phyloP scores from a whole-genome alignment of 139 green algal genomes.

The Chlamydomonas incerta region DNA sequence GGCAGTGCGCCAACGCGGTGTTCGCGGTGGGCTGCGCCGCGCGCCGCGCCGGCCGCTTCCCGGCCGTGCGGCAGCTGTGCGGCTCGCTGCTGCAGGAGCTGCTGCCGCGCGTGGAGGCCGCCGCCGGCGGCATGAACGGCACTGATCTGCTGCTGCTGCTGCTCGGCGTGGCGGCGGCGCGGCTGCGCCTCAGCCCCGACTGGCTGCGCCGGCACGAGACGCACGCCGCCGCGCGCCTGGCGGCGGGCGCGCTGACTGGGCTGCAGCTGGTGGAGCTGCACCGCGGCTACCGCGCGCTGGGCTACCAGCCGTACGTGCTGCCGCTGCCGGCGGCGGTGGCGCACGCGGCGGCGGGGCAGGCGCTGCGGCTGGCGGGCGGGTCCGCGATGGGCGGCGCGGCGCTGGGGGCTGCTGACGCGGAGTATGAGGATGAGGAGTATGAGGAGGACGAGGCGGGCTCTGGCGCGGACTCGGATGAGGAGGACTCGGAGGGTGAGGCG shows the following conservation, averaged over 20 bases:
- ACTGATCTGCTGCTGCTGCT: slow-evolving; percentile 20
- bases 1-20: slow-evolving; percentile 25
- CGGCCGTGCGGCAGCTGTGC: neutral
- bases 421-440: too few species aligned
- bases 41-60: neutral
- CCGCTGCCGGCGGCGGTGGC: neutral
- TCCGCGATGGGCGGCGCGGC: too few species aligned
- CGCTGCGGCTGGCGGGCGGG: too few species aligned
- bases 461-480: too few species aligned
- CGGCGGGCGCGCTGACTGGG: neutral
- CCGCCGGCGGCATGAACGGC: neutral
- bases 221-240: neutral
- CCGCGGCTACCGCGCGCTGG: slow-evolving; percentile 5
- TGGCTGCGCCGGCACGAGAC: slow-evolving; percentile 31
- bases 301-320: neutral
- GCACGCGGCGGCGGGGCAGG: neutral
- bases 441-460: too few species aligned
- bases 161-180: neutral
- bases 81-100: slow-evolving; percentile 12
- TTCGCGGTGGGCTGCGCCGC: slow-evolving; percentile 28
- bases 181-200: neutral
- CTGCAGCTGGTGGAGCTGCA: slow-evolving; percentile 16
- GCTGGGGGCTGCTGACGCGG: too few species aligned
- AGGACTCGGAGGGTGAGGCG: too few species aligned
- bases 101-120: neutral